Conservation (phyloP, 2,329 filamentous ascomycete genomes). For the Paecilomyces fulvus region DNA sequence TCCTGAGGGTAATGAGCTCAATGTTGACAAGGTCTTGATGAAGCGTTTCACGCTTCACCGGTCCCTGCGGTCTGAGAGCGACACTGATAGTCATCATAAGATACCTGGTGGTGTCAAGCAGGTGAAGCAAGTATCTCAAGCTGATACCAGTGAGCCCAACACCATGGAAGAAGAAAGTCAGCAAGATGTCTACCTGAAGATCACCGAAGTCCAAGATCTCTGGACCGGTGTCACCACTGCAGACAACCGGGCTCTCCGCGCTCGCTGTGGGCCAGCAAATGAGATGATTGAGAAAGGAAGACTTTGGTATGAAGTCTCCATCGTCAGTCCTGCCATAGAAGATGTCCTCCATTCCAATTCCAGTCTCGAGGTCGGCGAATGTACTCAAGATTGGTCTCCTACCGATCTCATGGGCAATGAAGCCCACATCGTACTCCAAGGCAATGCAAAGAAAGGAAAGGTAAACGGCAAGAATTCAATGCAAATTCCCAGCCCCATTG, state of each 20-base stretch:
- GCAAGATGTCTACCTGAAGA: slow-evolving; percentile 23
- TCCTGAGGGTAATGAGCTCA: slow-evolving; percentile 14
- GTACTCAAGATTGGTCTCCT: slow-evolving; percentile 21
- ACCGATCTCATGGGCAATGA: slow-evolving; percentile 21
- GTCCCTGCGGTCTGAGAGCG: slow-evolving; percentile 8
- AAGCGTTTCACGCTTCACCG: slow-evolving; percentile 25
- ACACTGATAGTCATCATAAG: not conserved
- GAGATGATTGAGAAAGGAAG: slow-evolving; percentile 24
- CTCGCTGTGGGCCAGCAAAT: slow-evolving; percentile 13
- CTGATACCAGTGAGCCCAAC: slow-evolving; percentile 3
- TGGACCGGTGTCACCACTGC: slow-evolving; percentile 12
- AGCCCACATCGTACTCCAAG: slow-evolving; percentile 8
- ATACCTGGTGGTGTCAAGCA: not conserved
- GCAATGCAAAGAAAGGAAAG: not conserved
- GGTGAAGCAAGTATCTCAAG: not conserved
- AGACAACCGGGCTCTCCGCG: slow-evolving; percentile 19
- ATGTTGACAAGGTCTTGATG: slow-evolving; percentile 25
- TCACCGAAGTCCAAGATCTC: slow-evolving; percentile 33
- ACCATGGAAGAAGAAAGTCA: slow-evolving; percentile 3
- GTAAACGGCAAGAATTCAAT: not conserved
- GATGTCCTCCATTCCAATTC: slow-evolving; percentile 23
- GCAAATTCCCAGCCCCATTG: slow-evolving; percentile 9
- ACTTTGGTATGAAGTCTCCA: slow-evolving; percentile 32
- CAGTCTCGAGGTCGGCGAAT: slow-evolving; percentile 25
- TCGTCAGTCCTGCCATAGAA: slow-evolving; percentile 29